phyloP scores from a whole-genome alignment of 164 flowering plant species.

The Paratinospora sagittata region DNA sequence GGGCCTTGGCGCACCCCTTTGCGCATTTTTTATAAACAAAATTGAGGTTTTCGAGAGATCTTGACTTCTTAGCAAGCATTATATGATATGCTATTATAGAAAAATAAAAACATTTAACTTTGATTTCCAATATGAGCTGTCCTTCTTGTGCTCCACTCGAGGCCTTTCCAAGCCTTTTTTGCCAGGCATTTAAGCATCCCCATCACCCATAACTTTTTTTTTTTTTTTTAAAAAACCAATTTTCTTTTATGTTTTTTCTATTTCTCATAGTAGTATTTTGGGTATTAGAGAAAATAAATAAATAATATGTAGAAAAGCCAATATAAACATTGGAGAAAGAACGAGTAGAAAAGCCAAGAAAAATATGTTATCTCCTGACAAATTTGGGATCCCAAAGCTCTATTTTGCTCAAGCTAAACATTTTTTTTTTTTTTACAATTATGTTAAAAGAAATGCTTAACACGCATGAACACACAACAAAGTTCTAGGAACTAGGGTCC shows the following conservation, averaged over 20 bases:
- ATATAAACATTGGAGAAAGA: no score
- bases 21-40: not conserved
- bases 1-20: not conserved
- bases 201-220: constrained; percentile 8
- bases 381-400: constrained; percentile 10
- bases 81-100: not conserved
- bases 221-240: no score
- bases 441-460: constrained; percentile 6
- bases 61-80: constrained; percentile 16
- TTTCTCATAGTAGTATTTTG: no score
- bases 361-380: not conserved
- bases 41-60: constrained; percentile 13
- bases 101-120: not conserved
- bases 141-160: constrained; percentile 24
- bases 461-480: constrained; percentile 15
- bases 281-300: no score
- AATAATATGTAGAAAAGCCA: no score
- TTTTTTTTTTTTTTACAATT: not conserved
- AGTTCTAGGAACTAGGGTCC: constrained; percentile 13
- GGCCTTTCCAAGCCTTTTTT: constrained; percentile 23
- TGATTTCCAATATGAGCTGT: constrained; percentile 26
- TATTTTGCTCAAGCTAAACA: not conserved
- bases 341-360: no score
- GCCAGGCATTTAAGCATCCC: constrained; percentile 24
- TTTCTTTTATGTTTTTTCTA: no score